Evolutionary conservation across 2,329 filamentous ascomycete species (phyloP), one percentile per base, ranked within the genome.

Genomic region (Scedosporium aurantiacum): DNA sequence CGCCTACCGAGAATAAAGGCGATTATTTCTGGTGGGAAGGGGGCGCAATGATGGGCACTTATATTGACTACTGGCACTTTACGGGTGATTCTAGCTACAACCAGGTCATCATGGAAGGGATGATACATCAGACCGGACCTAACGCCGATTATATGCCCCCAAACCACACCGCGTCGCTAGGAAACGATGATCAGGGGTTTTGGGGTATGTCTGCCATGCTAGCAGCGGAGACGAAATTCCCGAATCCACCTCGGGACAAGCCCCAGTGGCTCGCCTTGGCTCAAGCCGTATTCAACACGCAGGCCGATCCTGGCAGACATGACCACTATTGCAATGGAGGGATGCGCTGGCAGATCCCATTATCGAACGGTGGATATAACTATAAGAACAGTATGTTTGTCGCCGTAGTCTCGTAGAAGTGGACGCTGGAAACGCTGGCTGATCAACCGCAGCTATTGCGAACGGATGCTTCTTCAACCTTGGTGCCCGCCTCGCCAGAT

Each of bases 11-110:
- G 32, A 10, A 10, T 71, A 68, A 59, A 64, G 81, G 81, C 65
- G 77, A 81, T 64, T 87, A 87, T 70, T 89, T 89, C 76, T 90
- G 87, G 87, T 90, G 87, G 87, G 84, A 90, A 69, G 84, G 83
- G 4, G 83, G 84, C 60, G 83, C 84, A 14, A 78, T 90, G 74
- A 88, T 87, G 79, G 83, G 85, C 64, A 82, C 84, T 1, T 75
- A 88, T 66, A 77, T 90, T 52, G 85, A 89, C 71, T 90, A 90
- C 71, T 87, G 84, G 82, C 81, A 85, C 64, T 79, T 82, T 61
- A 89, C 86, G 0, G 84, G 84, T 61, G 86, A 89, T 70, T 68
- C 74, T 3, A 79, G 78, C 60, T 89, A 86, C 73, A 88, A 88
- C 70, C 69, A 78, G 8, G 76, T 82, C 12, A 74, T 84, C 16